Evolutionary conservation across 208 protist genomes (phyloP).

Genomic region (Leishmania major): DNA sequence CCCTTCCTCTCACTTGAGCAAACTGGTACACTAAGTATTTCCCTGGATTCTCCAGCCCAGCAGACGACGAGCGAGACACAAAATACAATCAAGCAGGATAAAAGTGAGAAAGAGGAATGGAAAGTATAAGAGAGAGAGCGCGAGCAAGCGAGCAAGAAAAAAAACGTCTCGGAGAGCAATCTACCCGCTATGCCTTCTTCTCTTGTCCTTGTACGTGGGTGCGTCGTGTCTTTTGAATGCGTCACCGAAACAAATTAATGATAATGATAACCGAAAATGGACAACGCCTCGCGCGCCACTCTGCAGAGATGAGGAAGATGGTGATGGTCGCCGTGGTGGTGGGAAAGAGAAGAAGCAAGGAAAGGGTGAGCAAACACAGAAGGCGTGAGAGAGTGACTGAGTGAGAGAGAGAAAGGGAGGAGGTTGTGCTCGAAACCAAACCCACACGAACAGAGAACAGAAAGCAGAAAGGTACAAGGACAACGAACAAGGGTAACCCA

Average conservation of each 20-base stretch:
- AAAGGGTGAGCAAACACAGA: not conserved
- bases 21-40: not conserved
- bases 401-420: not conserved
- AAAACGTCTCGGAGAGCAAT: not conserved
- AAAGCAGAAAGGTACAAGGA: not conserved
- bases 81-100: conserved; percentile 12
- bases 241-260: not conserved
- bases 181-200: not conserved
- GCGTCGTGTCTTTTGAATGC: not conserved
- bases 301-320: not conserved
- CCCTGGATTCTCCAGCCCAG: not conserved
- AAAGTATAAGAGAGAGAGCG: not conserved
- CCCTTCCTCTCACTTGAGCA: not conserved
- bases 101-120: conserved; percentile 18
- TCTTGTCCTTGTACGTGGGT: not conserved
- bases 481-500: not conserved
- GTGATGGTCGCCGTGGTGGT: no score
- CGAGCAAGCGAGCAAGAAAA: not conserved
- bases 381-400: not conserved
- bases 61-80: not conserved
- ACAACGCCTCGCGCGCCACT: not conserved
- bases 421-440: not conserved
- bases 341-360: not conserved
- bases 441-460: not conserved
- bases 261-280: not conserved